Percentiles rank a stretch among this genome's conserved stretches.
Conservation (phyloP, 805 yeast species). For the Suhomyces canberraensis region DNA sequence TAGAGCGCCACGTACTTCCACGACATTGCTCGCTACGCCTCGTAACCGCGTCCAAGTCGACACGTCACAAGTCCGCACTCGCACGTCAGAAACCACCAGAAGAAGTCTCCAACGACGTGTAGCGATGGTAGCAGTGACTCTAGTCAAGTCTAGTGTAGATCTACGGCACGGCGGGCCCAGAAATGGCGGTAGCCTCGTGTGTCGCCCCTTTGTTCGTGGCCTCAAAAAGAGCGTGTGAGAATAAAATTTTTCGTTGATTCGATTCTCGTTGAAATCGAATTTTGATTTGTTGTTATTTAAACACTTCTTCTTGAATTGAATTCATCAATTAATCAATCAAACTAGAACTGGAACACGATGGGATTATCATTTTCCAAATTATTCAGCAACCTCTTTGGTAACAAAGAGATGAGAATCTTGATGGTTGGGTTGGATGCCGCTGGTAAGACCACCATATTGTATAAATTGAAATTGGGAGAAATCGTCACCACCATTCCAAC, state of each 20-base stretch:
- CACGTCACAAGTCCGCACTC: background rate
- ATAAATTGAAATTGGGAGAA: slow-evolving; percentile 42
- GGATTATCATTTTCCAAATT: slow-evolving; percentile 40
- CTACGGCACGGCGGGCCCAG: too few relatives aligned
- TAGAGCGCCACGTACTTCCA: too few relatives aligned
- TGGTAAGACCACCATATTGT: slow-evolving; percentile 41
- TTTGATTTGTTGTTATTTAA: slow-evolving; percentile 9
- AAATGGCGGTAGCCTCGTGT: too few relatives aligned
- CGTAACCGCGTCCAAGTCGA: background rate
- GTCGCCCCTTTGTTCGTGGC: background rate
- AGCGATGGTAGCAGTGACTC: too few relatives aligned
- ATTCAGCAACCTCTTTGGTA: slow-evolving; percentile 40
- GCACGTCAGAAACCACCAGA: background rate
- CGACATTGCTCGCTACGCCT: background rate
- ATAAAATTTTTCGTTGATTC: slow-evolving; percentile 6
- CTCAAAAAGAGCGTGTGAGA: slow-evolving; percentile 6
- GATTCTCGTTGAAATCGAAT: slow-evolving; percentile 2
- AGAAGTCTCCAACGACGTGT: too few relatives aligned
- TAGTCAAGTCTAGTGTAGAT: too few relatives aligned
- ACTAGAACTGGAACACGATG: slow-evolving; percentile 17
- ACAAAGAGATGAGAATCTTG: slow-evolving; percentile 43
- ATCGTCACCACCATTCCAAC: slow-evolving; percentile 43
- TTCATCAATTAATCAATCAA: slow-evolving; percentile 6
- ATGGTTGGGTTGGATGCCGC: slow-evolving; percentile 45
- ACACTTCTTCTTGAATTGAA: slow-evolving; percentile 4